These are phyloP conservation scores for Arthrobotrys sinensis DNA, from an alignment of 2,329 filamentous ascomycete species.

Conservation along the genomic window DNA sequence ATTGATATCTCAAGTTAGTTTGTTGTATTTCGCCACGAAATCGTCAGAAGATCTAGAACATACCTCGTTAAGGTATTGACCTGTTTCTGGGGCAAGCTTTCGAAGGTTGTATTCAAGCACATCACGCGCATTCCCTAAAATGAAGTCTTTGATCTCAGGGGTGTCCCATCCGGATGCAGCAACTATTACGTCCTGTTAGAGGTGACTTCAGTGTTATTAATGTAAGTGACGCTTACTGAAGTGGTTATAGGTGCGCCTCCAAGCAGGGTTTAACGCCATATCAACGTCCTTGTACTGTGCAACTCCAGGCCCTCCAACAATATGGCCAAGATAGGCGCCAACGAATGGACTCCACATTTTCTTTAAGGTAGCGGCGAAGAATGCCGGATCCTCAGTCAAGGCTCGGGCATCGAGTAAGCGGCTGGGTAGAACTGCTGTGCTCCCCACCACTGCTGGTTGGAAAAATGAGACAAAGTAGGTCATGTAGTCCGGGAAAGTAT, in stretches of 20 bases:
- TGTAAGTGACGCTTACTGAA: slow-evolving; percentile 59
- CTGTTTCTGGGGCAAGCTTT: slow-evolving; percentile 68
- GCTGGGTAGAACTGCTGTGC: slow-evolving; percentile 64
- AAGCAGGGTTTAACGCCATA: slow-evolving; percentile 68
- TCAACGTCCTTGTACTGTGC: slow-evolving; percentile 67
- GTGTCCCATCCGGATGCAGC: slow-evolving; percentile 63
- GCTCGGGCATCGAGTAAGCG: slow-evolving; percentile 66
- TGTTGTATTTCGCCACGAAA: slow-evolving; percentile 56
- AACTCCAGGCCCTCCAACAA: slow-evolving; percentile 67
- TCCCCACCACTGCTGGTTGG: slow-evolving; percentile 62
- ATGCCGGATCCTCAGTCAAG: slow-evolving; percentile 63
- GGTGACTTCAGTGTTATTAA: neutral
- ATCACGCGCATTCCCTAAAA: slow-evolving; percentile 64
- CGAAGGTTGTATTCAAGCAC: slow-evolving; percentile 65
- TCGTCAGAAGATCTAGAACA: slow-evolving; percentile 64
- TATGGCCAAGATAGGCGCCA: slow-evolving; percentile 64
- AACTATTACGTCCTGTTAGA: slow-evolving; percentile 12
- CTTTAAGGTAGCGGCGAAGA: slow-evolving; percentile 67
- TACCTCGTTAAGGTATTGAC: slow-evolving; percentile 71
- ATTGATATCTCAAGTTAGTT: neutral
- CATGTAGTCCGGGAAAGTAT: slow-evolving; percentile 62
- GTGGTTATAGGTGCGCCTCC: slow-evolving; percentile 69
- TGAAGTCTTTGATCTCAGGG: slow-evolving; percentile 67
- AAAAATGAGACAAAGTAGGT: slow-evolving; percentile 62
- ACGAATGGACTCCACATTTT: slow-evolving; percentile 62